Conservation (phyloP, 129 eudicot genomes). For the Glebionis coronaria region DNA sequence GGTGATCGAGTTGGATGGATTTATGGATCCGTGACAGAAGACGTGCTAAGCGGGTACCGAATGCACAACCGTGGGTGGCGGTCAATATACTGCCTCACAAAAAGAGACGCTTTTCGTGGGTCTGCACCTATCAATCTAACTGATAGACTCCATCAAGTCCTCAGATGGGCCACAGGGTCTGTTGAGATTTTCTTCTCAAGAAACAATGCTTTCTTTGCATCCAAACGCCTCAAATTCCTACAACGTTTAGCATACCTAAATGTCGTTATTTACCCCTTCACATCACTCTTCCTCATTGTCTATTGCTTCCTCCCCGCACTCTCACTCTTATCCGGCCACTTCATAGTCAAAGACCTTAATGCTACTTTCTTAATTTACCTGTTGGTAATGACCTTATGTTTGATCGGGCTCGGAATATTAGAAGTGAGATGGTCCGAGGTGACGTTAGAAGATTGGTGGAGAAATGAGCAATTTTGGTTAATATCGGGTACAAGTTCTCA, state of each 20-base stretch:
- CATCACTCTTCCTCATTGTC: slow-evolving; percentile 32
- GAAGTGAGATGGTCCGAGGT: slow-evolving; percentile 39
- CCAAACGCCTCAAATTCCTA: slow-evolving; percentile 23
- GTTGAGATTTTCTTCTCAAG: slow-evolving; percentile 40
- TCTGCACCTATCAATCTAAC: slow-evolving; percentile 41
- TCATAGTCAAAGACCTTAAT: slow-evolving; percentile 32
- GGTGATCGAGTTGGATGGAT: slow-evolving; percentile 46
- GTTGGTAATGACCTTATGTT: slow-evolving; percentile 26
- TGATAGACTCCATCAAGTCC: slow-evolving; percentile 39
- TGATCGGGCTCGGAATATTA: slow-evolving; percentile 32
- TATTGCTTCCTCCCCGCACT: slow-evolving; percentile 40
- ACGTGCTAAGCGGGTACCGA: slow-evolving; percentile 39
- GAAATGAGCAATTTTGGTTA: slow-evolving; percentile 43
- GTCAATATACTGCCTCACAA: slow-evolving; percentile 37
- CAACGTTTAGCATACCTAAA: slow-evolving; percentile 39
- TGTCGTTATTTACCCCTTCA: slow-evolving; percentile 41
- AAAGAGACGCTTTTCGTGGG: slow-evolving; percentile 43
- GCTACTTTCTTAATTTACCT: slow-evolving; percentile 28
- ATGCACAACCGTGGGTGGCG: slow-evolving; percentile 51
- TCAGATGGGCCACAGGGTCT: slow-evolving; percentile 43
- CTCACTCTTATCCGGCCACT: slow-evolving; percentile 35
- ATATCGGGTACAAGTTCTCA: slow-evolving; percentile 38
- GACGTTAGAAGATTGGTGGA: slow-evolving; percentile 42
- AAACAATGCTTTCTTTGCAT: slow-evolving; percentile 36
- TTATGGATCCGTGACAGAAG: slow-evolving; percentile 39